A percentile compares a stretch with the other conserved stretches of the same genome.
Conservation (phyloP, 108 stramenopile species). For the Conticribra guillardii region DNA sequence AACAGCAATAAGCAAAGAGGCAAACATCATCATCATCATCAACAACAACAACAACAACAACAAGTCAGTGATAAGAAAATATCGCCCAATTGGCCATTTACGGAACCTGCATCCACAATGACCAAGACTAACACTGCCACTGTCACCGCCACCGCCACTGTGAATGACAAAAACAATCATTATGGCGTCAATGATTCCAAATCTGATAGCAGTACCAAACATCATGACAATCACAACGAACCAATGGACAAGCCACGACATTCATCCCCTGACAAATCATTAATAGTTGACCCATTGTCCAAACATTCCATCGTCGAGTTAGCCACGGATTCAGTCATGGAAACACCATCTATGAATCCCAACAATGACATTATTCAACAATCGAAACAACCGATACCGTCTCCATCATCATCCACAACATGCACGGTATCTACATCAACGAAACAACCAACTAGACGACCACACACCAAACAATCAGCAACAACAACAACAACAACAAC, state of each 20-base stretch:
- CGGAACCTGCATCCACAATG: background rate
- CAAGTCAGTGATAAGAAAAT: no score
- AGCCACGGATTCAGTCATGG: background rate
- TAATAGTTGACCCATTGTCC: background rate
- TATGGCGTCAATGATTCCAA: no score
- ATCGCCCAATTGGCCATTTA: conserved; percentile 11
- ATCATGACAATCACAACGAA: no score
- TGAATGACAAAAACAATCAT: no score
- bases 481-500: background rate
- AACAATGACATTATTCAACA: background rate
- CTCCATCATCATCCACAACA: no score
- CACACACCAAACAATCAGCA: background rate
- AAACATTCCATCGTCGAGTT: background rate
- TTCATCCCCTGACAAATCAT: no score
- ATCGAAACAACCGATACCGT: background rate
- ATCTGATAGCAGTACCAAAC: no score
- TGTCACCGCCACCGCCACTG: background rate
- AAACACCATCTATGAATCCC: background rate
- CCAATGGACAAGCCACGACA: no score
- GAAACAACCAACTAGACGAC: background rate
- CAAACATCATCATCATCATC: no score
- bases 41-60: no score
- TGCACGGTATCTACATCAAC: no score
- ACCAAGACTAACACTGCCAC: background rate
- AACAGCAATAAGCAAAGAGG: no score